Base-by-base conservation (phyloP, 2,329 filamentous ascomycete species). In the Fusarium kyushuense region DNA sequence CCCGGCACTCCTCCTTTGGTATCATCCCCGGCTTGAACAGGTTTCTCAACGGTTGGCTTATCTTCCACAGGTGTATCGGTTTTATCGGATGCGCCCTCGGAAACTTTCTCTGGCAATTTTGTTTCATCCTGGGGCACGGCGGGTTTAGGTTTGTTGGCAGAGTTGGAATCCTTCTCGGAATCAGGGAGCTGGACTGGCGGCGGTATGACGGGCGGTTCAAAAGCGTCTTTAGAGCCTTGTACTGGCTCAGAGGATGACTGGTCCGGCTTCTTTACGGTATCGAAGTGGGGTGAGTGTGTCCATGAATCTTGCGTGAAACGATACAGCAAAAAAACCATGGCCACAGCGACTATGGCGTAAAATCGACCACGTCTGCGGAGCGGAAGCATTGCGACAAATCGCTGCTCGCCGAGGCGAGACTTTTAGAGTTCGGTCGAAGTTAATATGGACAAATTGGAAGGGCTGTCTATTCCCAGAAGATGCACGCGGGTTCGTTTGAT, bases 361-460 rank as follows among this genome's bases (percentile, higher is more conserved):
- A 89, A 81, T 61, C 89, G 85, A 73, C 90, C 90, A 75, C 88
- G 83, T 71, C 89, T 82, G 52, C 89, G 86, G 59, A 69, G 66
- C 14, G 86, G 77, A 84, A 90, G 88, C 72, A 73, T 77, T 69
- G 41, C 61, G 53, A 58, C 46, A 42, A 52, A 48, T 63, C 49
- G 65, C 62, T 49, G 68, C 70, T 75, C 73, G 72, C 71, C 65
- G 54, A 58, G 43, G 71, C 70, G 71, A 75, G 71, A 49, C 71
- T 74, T 68, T 57, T 48, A 41, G 27, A 21, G 23, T 29, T 58
- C 27, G 47, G 25, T 66, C 46, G 49, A 57, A 17, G 30, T 29
- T 30, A 8, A 42, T 19, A 32, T 19, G 19, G 27, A 42, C 16
- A 8, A 29, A 25, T 27, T 21, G 23, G 5, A 16, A 35, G n/a